Evolutionary conservation across 192 early-diverging fungal species (phyloP).

Genomic region (Helicostylum pulchrum): DNA sequence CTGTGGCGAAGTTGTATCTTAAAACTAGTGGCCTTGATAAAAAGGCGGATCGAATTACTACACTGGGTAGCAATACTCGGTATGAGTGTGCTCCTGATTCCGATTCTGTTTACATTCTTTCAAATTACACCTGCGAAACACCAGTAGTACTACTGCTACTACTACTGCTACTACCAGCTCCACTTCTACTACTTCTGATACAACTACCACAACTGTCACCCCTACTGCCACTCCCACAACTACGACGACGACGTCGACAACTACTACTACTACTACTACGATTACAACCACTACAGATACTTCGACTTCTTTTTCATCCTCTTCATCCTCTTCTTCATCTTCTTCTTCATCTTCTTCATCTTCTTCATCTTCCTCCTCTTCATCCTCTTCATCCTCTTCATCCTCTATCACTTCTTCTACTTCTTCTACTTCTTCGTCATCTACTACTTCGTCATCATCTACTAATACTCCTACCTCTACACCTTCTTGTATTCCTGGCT

Average conservation of each 20-base stretch:
- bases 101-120: too few relatives aligned
- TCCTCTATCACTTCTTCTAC: neutral
- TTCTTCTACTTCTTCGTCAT: neutral
- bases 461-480: neutral
- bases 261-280: neutral
- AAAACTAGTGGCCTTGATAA: too few relatives aligned
- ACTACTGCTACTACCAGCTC: neutral
- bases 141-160: too few relatives aligned
- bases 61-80: too few relatives aligned
- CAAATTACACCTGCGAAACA: too few relatives aligned
- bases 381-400: neutral
- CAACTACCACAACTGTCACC: neutral
- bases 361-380: too few relatives aligned
- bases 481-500: neutral
- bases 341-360: neutral
- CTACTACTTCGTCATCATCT: too few relatives aligned
- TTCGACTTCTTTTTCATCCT: too few relatives aligned
- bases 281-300: neutral
- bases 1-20: too few relatives aligned
- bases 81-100: too few relatives aligned
- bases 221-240: neutral
- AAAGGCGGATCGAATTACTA: too few relatives aligned
- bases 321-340: too few relatives aligned
- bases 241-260: neutral
- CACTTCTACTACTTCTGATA: neutral